Base-by-base conservation (phyloP, 768 basidiomycete species). In the Gymnopilus dilepis region DNA sequence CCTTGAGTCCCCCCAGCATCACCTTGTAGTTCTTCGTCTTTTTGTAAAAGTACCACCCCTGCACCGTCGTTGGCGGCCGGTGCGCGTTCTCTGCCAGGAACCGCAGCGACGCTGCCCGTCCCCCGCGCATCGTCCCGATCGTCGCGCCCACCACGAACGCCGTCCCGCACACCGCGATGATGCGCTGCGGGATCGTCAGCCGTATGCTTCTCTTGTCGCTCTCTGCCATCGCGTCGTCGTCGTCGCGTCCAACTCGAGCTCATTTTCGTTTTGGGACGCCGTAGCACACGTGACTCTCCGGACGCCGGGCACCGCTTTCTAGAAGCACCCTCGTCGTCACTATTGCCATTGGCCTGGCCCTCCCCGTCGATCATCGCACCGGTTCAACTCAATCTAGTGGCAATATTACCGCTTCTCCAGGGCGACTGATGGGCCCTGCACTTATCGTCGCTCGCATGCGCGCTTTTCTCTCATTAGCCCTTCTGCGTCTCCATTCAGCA, bases 11-110 rank as follows among this genome's bases (percentile, higher is more conserved):
- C 0, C 84, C 89, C 63, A 87, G 81, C 69, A 94, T 82, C 66
- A 95, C 86, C 67, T 85, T 81, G 80, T 95, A 96, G 79, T 96
- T 96, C 75, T 96, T 97, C 28, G 93, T 95, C 80, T 96, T 96
- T 73, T 94, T 91, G 86, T 97, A 96, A 68, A 94, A 91, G 74
- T 95, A 97, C 94, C 95, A 96, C 60, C 95, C 95, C 66, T 89
- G 86, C 60, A 94, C 83, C 30, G 95, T 97, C 66, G 77, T 88
- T 21, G 94, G 94, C 50, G 90, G 83, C 58, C 92, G 83, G 75
- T 97, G 95, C 43, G 88, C 94, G 73, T 97, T 96, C 74, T 97
- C 94, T n/a, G 94, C 94, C 52, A 95, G 82, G 74, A 91, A 96
- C 54, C 86, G 89, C 72, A 95, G 77, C 12, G 86, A 83, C n/a